Evolutionary conservation across 208 protist species (phyloP).

Genomic region (Leishmania major): DNA sequence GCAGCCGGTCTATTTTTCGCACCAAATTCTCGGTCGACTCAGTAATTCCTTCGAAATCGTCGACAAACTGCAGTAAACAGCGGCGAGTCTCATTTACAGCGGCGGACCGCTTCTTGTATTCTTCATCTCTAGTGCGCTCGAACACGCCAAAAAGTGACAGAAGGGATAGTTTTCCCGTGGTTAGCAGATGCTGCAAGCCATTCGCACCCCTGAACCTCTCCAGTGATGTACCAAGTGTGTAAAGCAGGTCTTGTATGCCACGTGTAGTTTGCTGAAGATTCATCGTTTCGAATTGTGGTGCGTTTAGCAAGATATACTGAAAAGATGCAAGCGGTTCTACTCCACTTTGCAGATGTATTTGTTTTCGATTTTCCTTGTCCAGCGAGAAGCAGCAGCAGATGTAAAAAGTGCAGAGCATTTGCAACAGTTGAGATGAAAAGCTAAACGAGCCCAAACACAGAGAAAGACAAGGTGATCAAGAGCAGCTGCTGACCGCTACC

Average conservation of each 20-base stretch:
- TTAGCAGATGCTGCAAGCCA: constrained; percentile 41
- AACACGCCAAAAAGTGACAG: constrained; percentile 65
- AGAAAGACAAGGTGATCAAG: neutral
- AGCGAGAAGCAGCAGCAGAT: neutral
- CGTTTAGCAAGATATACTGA: neutral
- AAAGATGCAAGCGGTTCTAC: neutral
- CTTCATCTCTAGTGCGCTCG: constrained; percentile 52
- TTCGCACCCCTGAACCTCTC: constrained; percentile 48
- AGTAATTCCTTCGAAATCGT: constrained; percentile 44
- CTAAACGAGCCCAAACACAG: neutral
- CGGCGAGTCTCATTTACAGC: constrained; percentile 43
- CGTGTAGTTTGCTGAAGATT: constrained; percentile 31
- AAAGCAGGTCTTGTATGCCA: constrained; percentile 46
- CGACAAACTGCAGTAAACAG: constrained; percentile 47
- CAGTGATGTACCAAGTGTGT: constrained; percentile 41
- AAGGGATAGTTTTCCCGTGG: constrained; percentile 49
- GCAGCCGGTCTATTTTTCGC: constrained; percentile 34
- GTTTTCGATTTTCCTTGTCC: neutral
- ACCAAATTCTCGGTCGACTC: constrained; percentile 29
- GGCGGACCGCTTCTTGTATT: constrained; percentile 46
- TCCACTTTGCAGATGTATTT: neutral
- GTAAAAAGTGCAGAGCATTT: neutral
- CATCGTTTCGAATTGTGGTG: constrained; percentile 1
- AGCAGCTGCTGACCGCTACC: neutral
- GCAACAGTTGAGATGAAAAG: neutral